Percentiles rank a stretch among this genome's conserved stretches.
Conservation (phyloP, 768 basidiomycete species). For the Leccinum aurantiacum region DNA sequence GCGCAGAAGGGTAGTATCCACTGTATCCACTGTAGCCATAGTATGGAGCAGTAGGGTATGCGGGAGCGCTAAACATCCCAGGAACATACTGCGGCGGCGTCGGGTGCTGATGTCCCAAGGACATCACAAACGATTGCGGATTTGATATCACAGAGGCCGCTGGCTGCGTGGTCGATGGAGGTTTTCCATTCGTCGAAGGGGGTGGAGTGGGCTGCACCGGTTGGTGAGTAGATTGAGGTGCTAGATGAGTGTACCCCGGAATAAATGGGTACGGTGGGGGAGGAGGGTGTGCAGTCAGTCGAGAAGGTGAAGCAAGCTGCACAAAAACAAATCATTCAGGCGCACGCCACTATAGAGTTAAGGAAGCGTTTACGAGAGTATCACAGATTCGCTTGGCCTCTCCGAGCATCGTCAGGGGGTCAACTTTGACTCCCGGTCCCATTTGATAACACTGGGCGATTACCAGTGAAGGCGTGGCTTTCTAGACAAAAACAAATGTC, state of each 20-base stretch:
- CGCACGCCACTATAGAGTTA: not conserved
- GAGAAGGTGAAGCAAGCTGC: slow-evolving; percentile 73
- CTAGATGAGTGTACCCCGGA: slow-evolving; percentile 37
- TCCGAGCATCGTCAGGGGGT: slow-evolving; percentile 68
- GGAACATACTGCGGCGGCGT: slow-evolving; percentile 45
- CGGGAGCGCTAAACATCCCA: slow-evolving; percentile 33
- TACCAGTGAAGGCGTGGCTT: slow-evolving; percentile 63
- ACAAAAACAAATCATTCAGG: slow-evolving; percentile 15
- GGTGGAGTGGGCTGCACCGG: slow-evolving; percentile 37
- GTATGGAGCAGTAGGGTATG: slow-evolving; percentile 64
- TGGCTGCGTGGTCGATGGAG: slow-evolving; percentile 32
- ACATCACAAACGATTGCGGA: slow-evolving; percentile 70
- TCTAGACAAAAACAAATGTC: slow-evolving; percentile 30
- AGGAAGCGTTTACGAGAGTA: slow-evolving; percentile 51
- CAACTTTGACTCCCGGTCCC: slow-evolving; percentile 66
- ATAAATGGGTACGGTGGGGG: slow-evolving; percentile 54
- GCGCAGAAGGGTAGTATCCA: slow-evolving; percentile 33
- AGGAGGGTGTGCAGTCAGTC: slow-evolving; percentile 64
- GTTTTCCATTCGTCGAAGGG: slow-evolving; percentile 36
- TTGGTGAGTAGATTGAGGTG: slow-evolving; percentile 32
- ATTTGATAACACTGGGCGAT: slow-evolving; percentile 80
- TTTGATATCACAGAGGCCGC: slow-evolving; percentile 61
- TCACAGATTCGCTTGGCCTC: slow-evolving; percentile 82
- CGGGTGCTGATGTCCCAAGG: slow-evolving; percentile 56
- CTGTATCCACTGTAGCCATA: slow-evolving; percentile 51